A percentile compares a stretch with the other conserved stretches of the same genome.
Conservation (phyloP, 768 basidiomycete genomes). For the Kondoa malvinella region DNA sequence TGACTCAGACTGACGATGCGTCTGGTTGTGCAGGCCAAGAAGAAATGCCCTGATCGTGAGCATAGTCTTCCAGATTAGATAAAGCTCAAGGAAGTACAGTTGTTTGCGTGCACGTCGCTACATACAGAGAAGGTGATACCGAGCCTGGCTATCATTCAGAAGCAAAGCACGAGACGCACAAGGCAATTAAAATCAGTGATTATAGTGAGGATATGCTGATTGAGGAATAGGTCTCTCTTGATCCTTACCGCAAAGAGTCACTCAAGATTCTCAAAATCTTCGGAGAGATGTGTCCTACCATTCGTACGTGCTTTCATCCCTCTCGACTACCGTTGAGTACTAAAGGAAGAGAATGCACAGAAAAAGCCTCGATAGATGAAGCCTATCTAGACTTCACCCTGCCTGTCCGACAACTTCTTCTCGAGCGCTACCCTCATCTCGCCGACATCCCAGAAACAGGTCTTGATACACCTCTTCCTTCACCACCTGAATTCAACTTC, state of each 20-base stretch:
- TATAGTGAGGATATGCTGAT: background rate
- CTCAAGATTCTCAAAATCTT: constrained; percentile 69
- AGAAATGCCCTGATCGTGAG: constrained; percentile 67
- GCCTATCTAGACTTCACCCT: constrained; percentile 83
- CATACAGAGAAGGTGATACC: constrained; percentile 67
- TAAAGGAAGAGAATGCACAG: constrained; percentile 34
- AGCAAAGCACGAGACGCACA: constrained; percentile 75
- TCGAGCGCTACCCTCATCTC: constrained; percentile 62
- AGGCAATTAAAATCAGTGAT: constrained; percentile 40
- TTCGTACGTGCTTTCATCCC: constrained; percentile 15
- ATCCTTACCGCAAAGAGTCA: constrained; percentile 80
- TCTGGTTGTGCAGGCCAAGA: constrained; percentile 40
- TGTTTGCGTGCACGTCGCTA: constrained; percentile 68
- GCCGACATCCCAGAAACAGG: constrained; percentile 46
- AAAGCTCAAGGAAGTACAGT: background rate
- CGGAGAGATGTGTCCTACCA: constrained; percentile 44
- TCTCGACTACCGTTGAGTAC: background rate
- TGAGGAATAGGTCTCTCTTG: constrained; percentile 59
- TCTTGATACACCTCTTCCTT: constrained; percentile 57
- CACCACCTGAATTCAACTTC: constrained; percentile 52
- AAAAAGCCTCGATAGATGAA: constrained; percentile 95
- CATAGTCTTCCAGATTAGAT: constrained; percentile 25
- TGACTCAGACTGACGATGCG: too few relatives aligned
- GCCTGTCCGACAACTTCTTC: constrained; percentile 55
- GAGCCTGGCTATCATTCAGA: constrained; percentile 87